Evolutionary conservation across 768 basidiomycete species (phyloP).

Genomic region (Phlebiopsis flavidoalba): DNA sequence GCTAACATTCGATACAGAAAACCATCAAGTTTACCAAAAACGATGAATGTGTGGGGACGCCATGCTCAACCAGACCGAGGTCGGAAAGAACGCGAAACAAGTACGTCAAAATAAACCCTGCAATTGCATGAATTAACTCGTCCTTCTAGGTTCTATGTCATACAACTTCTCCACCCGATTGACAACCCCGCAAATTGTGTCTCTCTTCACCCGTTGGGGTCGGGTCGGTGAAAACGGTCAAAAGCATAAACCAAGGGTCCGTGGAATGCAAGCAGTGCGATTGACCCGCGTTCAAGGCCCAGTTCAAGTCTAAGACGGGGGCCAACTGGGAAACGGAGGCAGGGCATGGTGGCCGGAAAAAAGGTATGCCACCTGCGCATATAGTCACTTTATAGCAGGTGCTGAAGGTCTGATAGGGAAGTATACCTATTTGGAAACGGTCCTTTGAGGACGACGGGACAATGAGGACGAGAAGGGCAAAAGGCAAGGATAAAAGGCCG

Average conservation of each 20-base stretch:
- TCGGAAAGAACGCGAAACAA: conserved; percentile 46
- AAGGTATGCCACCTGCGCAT: not conserved
- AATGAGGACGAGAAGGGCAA: conserved; percentile 30
- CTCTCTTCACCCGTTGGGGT: conserved; percentile 56
- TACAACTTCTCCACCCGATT: conserved; percentile 50
- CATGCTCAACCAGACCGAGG: conserved; percentile 58
- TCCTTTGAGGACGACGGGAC: conserved; percentile 50
- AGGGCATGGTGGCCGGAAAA: conserved; percentile 40
- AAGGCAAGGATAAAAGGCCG: conserved; percentile 22
- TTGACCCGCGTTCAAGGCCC: conserved; percentile 55
- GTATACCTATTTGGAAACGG: conserved; percentile 57
- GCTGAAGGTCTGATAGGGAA: conserved; percentile 35
- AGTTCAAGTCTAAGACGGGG: conserved; percentile 52
- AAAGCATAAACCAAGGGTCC: conserved; percentile 50
- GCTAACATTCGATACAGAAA: conserved; percentile 26
- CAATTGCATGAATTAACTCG: not conserved
- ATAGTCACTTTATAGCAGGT: not conserved
- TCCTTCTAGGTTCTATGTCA: conserved; percentile 47
- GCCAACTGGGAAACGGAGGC: conserved; percentile 44
- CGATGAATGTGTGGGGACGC: conserved; percentile 44
- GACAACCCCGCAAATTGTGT: conserved; percentile 30
- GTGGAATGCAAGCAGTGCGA: conserved; percentile 32
- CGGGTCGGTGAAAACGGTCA: conserved; percentile 55
- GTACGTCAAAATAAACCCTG: conserved; percentile 22
- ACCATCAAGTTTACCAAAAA: conserved; percentile 46